A percentile compares a stretch with the other conserved stretches of the same genome.
Conservation (phyloP, 352 stramenopile species). For the Pythium aristosporum region DNA sequence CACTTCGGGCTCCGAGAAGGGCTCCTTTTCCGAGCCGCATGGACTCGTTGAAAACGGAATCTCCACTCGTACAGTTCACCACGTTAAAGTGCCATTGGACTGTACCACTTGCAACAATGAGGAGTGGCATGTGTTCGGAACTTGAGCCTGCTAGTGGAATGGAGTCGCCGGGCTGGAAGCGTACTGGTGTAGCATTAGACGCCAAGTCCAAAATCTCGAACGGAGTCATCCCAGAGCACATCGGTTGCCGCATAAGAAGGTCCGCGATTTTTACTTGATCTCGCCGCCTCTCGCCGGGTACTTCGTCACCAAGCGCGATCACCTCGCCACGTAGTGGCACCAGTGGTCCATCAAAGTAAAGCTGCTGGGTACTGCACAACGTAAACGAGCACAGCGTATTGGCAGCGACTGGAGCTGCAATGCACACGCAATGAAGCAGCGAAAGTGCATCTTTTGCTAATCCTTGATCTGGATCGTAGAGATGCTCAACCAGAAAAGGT, state of each 20-base stretch:
- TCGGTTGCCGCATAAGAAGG: constrained; percentile 7
- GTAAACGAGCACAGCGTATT: not conserved
- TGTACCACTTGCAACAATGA: constrained; percentile 8
- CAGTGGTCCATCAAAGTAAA: constrained; percentile 2
- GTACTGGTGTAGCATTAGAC: not conserved
- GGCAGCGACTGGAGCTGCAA: not conserved
- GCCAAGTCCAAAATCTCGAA: constrained; percentile 8
- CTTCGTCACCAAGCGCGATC: not conserved
- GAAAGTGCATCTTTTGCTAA: not conserved
- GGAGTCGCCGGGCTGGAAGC: not conserved
- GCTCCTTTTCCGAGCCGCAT: constrained; percentile 2
- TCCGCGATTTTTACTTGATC: constrained; percentile 11
- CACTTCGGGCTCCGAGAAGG: not conserved
- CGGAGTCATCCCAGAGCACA: constrained; percentile 2
- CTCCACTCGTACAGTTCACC: not conserved
- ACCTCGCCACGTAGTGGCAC: not conserved
- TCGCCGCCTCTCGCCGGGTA: not conserved
- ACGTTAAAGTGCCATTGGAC: constrained; percentile 9
- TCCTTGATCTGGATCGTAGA: constrained; percentile 5
- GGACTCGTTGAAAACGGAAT: not conserved
- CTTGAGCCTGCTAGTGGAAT: not conserved
- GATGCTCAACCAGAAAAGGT: not conserved
- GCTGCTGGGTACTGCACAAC: not conserved
- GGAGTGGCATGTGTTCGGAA: not conserved
- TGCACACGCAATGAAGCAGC: constrained; percentile 6